Percentiles rank a stretch among this genome's conserved stretches.
Conservation (phyloP, 2,329 filamentous ascomycete species). For the Scedosporium apiospermum region DNA sequence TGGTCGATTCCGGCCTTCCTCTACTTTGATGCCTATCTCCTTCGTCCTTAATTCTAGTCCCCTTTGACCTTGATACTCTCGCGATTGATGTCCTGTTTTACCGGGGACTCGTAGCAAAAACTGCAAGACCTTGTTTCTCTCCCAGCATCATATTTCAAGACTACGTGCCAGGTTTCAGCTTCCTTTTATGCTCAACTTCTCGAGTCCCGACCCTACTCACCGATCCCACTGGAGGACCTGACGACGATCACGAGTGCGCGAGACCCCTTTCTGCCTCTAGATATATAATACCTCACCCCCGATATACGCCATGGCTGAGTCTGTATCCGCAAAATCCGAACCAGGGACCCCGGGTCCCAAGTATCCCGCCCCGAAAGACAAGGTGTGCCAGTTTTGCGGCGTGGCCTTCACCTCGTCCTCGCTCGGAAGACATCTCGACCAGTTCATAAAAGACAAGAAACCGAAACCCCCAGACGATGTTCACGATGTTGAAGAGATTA, state of each 20-base stretch:
- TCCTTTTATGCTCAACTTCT: background rate
- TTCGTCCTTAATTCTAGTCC: background rate
- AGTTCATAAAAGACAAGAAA: constrained; percentile 91
- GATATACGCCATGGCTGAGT: constrained; percentile 22
- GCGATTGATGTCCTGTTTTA: background rate
- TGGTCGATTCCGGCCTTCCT: background rate
- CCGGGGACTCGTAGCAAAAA: background rate
- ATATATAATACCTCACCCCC: background rate
- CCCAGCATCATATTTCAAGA: background rate
- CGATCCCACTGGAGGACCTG: background rate
- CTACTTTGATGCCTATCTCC: background rate
- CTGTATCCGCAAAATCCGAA: constrained; percentile 24
- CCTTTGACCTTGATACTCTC: background rate
- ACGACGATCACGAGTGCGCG: background rate
- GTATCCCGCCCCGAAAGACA: constrained; percentile 60
- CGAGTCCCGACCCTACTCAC: background rate
- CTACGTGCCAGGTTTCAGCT: background rate
- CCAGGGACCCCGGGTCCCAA: constrained; percentile 21
- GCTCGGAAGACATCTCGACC: constrained; percentile 83
- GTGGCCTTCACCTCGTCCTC: constrained; percentile 91
- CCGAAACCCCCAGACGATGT: constrained; percentile 78
- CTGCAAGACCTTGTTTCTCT: background rate
- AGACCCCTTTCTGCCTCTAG: background rate
- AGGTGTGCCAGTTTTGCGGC: constrained; percentile 76
- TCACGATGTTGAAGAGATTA: constrained; percentile 84